Evolutionary conservation across 1,139 yeast genomes (phyloP).

Genomic region (Lodderomyces beijingensis): DNA sequence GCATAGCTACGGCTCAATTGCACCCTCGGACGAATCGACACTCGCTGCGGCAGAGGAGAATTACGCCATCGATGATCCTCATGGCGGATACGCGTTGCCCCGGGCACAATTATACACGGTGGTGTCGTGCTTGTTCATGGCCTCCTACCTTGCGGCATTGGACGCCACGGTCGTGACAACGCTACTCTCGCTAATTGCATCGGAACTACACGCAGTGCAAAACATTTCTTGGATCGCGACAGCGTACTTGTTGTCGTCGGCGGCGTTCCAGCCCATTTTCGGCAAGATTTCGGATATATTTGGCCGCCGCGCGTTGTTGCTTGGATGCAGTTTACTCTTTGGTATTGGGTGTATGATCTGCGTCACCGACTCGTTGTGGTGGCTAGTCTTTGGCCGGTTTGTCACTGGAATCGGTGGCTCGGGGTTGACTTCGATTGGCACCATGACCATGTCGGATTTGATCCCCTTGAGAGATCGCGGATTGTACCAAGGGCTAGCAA

Average conservation of each 20-base stretch:
- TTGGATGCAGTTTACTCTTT: conserved; percentile 34
- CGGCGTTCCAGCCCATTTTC: conserved; percentile 63
- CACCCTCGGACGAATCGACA: conserved; percentile 1
- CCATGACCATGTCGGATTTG: conserved; percentile 50
- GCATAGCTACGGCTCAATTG: conserved; percentile 13
- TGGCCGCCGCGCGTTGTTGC: conserved; percentile 56
- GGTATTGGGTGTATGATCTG: conserved; percentile 39
- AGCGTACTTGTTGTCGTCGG: conserved; percentile 36
- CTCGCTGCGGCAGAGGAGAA: too few species aligned
- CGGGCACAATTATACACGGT: conserved; percentile 26
- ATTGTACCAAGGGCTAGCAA: conserved; percentile 49
- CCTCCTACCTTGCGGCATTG: conserved; percentile 40
- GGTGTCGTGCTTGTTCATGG: conserved; percentile 33
- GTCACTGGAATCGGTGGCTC: conserved; percentile 58
- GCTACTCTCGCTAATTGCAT: conserved; percentile 38
- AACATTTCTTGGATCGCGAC: conserved; percentile 48
- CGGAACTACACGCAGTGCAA: conserved; percentile 37
- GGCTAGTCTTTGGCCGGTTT: conserved; percentile 56
- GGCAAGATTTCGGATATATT: conserved; percentile 85
- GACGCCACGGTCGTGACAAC: conserved; percentile 46
- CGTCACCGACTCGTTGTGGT: conserved; percentile 33
- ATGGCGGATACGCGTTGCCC: conserved; percentile 31
- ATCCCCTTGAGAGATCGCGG: conserved; percentile 52
- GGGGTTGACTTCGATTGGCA: conserved; percentile 47
- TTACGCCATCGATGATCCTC: conserved; percentile 17